Evolutionary conservation across 768 basidiomycete species (phyloP).

Genomic region (Amanita subjunquillea): DNA sequence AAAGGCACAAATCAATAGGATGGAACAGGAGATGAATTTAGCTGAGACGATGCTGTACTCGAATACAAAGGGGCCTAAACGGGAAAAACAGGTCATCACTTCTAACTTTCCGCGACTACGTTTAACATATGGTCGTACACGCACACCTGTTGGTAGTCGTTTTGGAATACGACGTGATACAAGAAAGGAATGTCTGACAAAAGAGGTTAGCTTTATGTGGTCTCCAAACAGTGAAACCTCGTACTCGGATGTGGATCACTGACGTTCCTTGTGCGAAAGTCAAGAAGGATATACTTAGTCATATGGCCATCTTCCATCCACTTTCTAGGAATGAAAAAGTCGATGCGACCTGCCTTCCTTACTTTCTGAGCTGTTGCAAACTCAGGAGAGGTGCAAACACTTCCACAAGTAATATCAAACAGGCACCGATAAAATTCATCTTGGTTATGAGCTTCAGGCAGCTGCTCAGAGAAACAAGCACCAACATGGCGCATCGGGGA

Average conservation of each 20-base stretch:
- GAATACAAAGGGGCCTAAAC: too few species aligned
- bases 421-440: constrained; percentile 6
- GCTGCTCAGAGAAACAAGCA: not conserved
- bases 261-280: not conserved
- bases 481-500: not conserved
- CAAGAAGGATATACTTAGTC: not conserved
- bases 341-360: constrained; percentile 2
- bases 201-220: not conserved
- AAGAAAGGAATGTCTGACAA: not conserved
- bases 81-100: too few species aligned
- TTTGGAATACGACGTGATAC: not conserved
- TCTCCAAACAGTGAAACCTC: not conserved
- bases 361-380: constrained; percentile 1
- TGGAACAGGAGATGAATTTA: too few species aligned
- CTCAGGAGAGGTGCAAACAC: constrained; percentile 3
- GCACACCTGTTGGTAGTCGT: not conserved
- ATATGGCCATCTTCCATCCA: not conserved
- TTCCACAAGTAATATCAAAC: not conserved
- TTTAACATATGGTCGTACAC: not conserved
- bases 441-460: constrained; percentile 5
- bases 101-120: too few species aligned
- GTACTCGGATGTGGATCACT: not conserved
- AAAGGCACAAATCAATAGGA: too few species aligned
- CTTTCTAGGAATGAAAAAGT: constrained; percentile 5
- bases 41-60: too few species aligned